These are phyloP conservation scores for Backusella luteola DNA, from an alignment of 192 early-diverging fungal genomes.

Conservation along the genomic window DNA sequence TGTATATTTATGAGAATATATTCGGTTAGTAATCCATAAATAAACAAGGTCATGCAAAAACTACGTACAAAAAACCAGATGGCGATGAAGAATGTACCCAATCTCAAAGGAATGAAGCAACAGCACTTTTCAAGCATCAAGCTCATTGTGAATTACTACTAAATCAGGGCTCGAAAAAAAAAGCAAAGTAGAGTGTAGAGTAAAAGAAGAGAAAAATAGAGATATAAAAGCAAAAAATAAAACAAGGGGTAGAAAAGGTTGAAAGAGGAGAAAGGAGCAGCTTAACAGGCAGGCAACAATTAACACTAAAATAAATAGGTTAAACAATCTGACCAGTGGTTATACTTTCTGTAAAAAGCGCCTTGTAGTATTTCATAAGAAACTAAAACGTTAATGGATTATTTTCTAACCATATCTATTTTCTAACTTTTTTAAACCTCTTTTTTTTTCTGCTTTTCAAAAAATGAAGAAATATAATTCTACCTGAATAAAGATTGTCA, in stretches of 20 bases:
- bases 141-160: slow-evolving; percentile 2
- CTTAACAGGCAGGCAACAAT: background rate
- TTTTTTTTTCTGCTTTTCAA: slow-evolving; percentile 1
- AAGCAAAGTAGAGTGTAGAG: background rate
- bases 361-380: background rate
- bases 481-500: background rate
- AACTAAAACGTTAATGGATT: background rate
- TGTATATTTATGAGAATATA: background rate
- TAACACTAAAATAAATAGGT: background rate
- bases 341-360: background rate
- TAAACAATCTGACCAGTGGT: background rate
- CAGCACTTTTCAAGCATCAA: slow-evolving; percentile 39
- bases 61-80: slow-evolving; percentile 33
- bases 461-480: background rate
- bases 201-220: background rate
- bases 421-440: background rate
- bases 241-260: background rate
- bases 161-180: background rate
- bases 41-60: background rate
- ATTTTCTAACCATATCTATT: background rate
- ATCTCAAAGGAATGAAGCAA: slow-evolving; percentile 37
- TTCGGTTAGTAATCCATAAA: background rate
- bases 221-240: background rate
- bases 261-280: slow-evolving; percentile 1
- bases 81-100: slow-evolving; percentile 38